Evolutionary conservation across 805 yeast genomes (phyloP).

Genomic region (Yamadazyma laniorum): DNA sequence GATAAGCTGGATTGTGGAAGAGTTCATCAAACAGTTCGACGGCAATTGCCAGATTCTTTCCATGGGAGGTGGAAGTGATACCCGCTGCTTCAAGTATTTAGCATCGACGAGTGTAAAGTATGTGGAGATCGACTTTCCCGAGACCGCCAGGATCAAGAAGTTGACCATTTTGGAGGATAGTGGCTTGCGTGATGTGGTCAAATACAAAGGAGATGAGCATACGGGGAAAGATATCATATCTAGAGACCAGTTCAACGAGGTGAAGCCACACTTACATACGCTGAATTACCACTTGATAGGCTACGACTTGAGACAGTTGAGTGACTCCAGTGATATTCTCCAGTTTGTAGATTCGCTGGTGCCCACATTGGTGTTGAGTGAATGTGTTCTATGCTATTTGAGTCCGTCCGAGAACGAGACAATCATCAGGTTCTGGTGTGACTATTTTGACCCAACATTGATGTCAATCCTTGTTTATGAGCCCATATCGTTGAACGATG

Average conservation of each 20-base stretch:
- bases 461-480: conserved; percentile 56
- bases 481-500: conserved; percentile 62
- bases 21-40: conserved; percentile 37
- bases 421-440: conserved; percentile 45
- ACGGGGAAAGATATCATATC: conserved; percentile 12
- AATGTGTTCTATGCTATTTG: conserved; percentile 75
- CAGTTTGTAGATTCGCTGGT: conserved; percentile 24
- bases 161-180: conserved; percentile 39
- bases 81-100: conserved; percentile 57
- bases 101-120: conserved; percentile 36
- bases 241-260: conserved; percentile 21
- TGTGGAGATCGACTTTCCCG: conserved; percentile 65
- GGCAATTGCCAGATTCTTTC: conserved; percentile 54
- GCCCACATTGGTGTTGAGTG: conserved; percentile 67
- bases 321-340: conserved; percentile 14
- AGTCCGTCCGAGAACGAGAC: conserved; percentile 47
- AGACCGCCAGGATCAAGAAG: conserved; percentile 51
- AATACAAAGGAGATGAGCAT: conserved; percentile 5
- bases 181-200: conserved; percentile 26
- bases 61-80: conserved; percentile 81
- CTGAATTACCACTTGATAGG: conserved; percentile 52
- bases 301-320: conserved; percentile 46
- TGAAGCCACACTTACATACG: conserved; percentile 33
- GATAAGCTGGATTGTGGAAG: conserved; percentile 46
- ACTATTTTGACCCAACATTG: conserved; percentile 16